Conservation (phyloP, 2,329 filamentous ascomycete genomes). For the Aspergillus japonicus region DNA sequence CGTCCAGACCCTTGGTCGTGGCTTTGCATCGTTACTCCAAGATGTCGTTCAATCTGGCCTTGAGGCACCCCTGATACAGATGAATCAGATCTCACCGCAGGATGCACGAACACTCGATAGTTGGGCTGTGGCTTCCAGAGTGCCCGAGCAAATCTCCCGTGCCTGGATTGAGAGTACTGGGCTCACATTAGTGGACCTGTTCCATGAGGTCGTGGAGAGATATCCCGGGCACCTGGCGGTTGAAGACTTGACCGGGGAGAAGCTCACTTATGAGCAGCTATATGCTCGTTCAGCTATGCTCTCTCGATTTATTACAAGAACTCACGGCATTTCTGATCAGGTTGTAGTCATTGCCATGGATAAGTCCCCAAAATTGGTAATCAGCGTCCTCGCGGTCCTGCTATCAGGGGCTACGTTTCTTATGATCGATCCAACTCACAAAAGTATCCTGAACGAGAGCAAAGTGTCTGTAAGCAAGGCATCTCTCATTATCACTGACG, state of each 20-base stretch:
- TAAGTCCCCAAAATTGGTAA: background rate
- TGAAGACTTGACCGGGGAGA: background rate
- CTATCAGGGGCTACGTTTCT: background rate
- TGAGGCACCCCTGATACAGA: background rate
- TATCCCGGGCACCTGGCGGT: background rate
- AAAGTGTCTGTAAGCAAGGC: background rate
- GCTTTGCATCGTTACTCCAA: background rate
- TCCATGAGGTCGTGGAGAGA: background rate
- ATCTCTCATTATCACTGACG: background rate
- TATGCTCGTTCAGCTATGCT: background rate
- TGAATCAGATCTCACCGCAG: background rate
- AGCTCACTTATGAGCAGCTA: background rate
- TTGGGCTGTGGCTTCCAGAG: background rate
- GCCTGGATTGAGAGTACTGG: background rate
- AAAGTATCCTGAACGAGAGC: background rate
- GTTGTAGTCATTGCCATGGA: background rate
- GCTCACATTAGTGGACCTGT: background rate
- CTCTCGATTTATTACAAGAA: background rate
- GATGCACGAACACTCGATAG: background rate
- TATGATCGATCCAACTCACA: background rate
- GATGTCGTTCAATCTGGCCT: background rate
- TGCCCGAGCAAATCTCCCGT: background rate
- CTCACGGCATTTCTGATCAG: background rate
- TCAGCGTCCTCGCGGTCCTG: background rate
- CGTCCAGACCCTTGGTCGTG: background rate